Base-by-base conservation (phyloP, 208 protist genomes). In the Acanthamoeba royreba region DNA sequence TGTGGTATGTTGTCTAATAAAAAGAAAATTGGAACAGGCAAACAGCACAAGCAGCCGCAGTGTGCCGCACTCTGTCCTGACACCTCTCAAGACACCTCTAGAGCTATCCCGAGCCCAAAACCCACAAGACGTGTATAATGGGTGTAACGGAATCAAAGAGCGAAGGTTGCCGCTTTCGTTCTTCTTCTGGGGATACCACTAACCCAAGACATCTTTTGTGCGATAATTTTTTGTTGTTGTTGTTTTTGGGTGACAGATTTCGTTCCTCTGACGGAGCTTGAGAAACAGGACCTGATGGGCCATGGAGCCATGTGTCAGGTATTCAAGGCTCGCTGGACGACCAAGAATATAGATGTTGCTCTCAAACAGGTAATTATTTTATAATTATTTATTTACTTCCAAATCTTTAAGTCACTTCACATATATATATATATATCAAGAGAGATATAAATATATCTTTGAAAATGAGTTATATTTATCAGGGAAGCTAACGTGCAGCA, bases 271-370 rank as follows among this genome's bases (percentile, higher is more conserved):
- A n/a, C 11, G 7, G 81, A 88, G 33, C 81, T 88, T 28, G 81
- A 38, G 31, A 63, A 66, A 49, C n/a, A 63, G 19, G 52, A 88
- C 47, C 81, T 88, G 81, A 43, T 88, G 46, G 81, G 81, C 0
- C 45, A 88, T 22, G 81, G 81, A 19, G 81, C 81, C 47, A 55
- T 88, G 45, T 88, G 81, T 49, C 45, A 88, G 33, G 81, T 88
- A 35, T 66, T 66, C 46, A 9, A 88, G 28, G 81, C 81, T 0
- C 81, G 45, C 45, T 88, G 81, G 81, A 88, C 45, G 22, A 13
- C 81, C 47, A 88, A 63, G 33, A 88, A 88, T 49, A 35, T 88
- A 0, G 33, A n/a, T n/a, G 81, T 88, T 25, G 81, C 81, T n/a
- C 81, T 88, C 81, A 88, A 88, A 25, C 45, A 55, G 47, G 74